Base-by-base conservation (phyloP, 208 protist genomes). In the Trypanosoma caninum region DNA sequence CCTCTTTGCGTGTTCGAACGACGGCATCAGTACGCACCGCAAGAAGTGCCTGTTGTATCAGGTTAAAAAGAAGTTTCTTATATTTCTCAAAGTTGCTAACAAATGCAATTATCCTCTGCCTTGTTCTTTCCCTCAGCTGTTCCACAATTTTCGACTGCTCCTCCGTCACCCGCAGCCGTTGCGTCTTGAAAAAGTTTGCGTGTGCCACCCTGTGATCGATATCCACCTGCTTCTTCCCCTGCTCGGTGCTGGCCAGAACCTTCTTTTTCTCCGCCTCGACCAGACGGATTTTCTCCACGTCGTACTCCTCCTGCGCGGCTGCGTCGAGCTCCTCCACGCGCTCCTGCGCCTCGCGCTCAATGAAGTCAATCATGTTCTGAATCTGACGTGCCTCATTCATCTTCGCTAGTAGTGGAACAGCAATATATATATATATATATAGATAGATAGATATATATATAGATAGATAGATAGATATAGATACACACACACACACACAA, bases 281-380 rank as follows among this genome's bases (percentile, higher is more conserved):
- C 2, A 93, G 72, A 27, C 87, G 85, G 83, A 89, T 91, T 76
- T 94, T 92, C 53, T 91, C 87, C 47, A 93, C 84, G 56, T 95
- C 85, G 66, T 93, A 92, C 80, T 95, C 88, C 62, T 94, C 86
- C 74, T 94, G 84, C 9, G 88, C 91, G 18, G 86, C 84, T n/a
- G 83, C 67, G 28, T 94, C 78, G 31, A 95, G 77, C 63, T 96
- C 91, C 40, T 94, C 80, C 22, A 74, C 91, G 80, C 92, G 93
- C 59, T 94, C 91, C 66, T 91, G 86, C 55, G 91, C 91, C 72
- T 96, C 91, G 57, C 85, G 84, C 77, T 93, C 82, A 70, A 96
- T 96, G 78, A 96, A 96, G 71, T 93, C 87, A 75, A 94, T 94
- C 91, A 96, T 96, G 65, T 80, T 85, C 82, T 93, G 85, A 76